Base-by-base conservation (phyloP, 2,329 filamentous ascomycete species). In the Trichoderma breve region DNA sequence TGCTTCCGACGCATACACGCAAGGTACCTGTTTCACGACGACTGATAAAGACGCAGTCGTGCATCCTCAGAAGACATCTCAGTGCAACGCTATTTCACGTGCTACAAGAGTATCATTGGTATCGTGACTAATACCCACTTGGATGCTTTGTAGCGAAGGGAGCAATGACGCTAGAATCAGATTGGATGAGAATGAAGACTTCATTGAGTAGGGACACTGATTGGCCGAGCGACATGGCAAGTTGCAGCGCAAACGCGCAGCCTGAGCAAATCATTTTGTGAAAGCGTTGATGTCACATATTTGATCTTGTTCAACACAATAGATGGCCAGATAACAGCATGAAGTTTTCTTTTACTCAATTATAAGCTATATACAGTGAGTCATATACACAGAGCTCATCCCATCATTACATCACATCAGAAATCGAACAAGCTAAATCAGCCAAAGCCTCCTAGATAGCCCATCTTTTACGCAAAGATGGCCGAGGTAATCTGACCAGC, bases 401-500 rank as follows among this genome's bases (percentile, higher is more conserved):
- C 43, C 55, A 51, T 24, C 36, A 47, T 51, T 53, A 51, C 24
- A 43, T 32, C 14, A 14, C 47, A 53, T 53, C 47, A 24, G 11
- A 53, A 24, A 24, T 53, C 47, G 47, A 53, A 53, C 47, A 53
- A 24, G 4, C 21, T 53, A 14, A 24, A 53, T 53, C 47, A 11
- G 14, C 21, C 53, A 32, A n/a, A 5, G 39, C 76, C 78, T 87
- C 84, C 30, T 14, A 7, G 6, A 34, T 34, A 12, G 30, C 9
- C 4, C 57, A 12, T 34, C 5, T 6, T 60, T 14, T 34, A 60
- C n/a, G 84, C 79, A 76, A 87, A 88, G 51, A 87, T 80, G 15
- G 84, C 83, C 36, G 82, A 81, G 36, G 84, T 86, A 28, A 85
- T 81, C 74, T 83, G 78, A 26, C 86, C 86, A 21, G 77, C 80